Base-by-base conservation (phyloP, 495 filamentous ascomycete species). In the Bombardia bombarda region DNA sequence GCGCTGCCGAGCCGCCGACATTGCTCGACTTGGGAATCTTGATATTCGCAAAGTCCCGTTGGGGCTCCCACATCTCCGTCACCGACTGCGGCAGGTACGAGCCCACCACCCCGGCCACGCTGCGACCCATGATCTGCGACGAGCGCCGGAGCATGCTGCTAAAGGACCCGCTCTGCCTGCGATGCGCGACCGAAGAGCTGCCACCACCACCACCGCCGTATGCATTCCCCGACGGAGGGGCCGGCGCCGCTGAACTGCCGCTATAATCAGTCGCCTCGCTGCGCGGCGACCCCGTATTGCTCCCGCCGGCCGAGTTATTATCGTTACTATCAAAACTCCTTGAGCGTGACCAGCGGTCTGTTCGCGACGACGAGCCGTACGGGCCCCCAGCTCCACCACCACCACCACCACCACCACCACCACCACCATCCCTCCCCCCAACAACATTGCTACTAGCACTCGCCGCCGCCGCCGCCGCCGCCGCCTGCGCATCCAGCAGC, bases 61-160 rank as follows among this genome's bases (percentile, higher is more conserved):
- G 73, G 12, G 92, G 92, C 56, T 98, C 93, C 87, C 87, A 96
- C 77, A 97, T 95, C 64, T 97, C 88, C 18, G 88, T 88, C 4
- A 98, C 89, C 0, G 88, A 83, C 53, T 80, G 82, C 1, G 92
- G 92, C 7, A 98, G 73, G 53, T 98, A 98, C 0, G 87, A 86
- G 4, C 88, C 90, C 14, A 95, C 84, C 21, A 82, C 85, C 7
- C 87, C 86, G 19, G 86, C 93, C 42, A 97, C 82, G 17, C 79
- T 83, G 43, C 85, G 89, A n/a, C 88, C 85, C 53, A 96, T 87
- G 46, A 87, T 85, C 58, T 97, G 93, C 5, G 92, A 97, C 3
- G 90, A 93, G n/a, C 92, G 79, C n/a, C 92, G 80, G 8, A 98
- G 77, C 68, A 97, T 89, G 43, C 82, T 87, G 51, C 89, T 82